Conservation (phyloP, 148 eudicot species). For the Amaranthus palmeri region DNA sequence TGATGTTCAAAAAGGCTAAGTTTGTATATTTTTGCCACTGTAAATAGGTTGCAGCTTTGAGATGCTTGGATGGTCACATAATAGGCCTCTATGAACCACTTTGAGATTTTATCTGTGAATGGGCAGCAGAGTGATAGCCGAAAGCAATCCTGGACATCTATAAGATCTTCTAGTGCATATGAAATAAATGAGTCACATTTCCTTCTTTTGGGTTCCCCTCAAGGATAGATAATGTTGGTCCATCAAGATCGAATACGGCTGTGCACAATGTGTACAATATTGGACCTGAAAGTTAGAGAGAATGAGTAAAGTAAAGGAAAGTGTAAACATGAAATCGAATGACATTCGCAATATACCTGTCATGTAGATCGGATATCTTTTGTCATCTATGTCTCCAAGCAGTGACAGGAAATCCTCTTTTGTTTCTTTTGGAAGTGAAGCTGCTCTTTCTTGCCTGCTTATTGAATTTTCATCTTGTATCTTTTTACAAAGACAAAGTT, state of each 20-base stretch:
- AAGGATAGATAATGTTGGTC: conserved; percentile 45
- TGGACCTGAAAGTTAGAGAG: conserved; percentile 48
- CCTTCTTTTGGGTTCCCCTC: conserved; percentile 61
- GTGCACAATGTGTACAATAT: conserved; percentile 69
- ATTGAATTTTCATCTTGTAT: conserved; percentile 75
- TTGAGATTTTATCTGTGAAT: conserved; percentile 23
- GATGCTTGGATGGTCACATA: conserved; percentile 71
- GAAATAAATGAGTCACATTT: conserved; percentile 35
- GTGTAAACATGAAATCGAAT: conserved; percentile 1
- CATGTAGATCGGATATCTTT: conserved; percentile 77
- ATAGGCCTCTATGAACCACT: conserved; percentile 71
- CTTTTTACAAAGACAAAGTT: conserved; percentile 33
- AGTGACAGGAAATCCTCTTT: conserved; percentile 58
- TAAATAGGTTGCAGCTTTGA: conserved; percentile 61
- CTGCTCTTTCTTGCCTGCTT: conserved; percentile 65
- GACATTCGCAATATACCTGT: conserved; percentile 40
- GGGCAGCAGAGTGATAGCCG: neutral
- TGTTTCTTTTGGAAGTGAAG: conserved; percentile 52
- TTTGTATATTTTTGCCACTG: neutral
- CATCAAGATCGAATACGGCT: conserved; percentile 58
- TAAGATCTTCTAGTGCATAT: conserved; percentile 19
- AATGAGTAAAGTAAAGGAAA: neutral
- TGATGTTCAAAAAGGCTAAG: neutral
- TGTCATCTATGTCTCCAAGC: conserved; percentile 62
- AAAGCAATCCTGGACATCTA: conserved; percentile 2